A percentile compares a stretch with the other conserved stretches of the same genome.
Evolutionary conservation across 495 filamentous ascomycete species (phyloP).

Genomic region (Staphylotrichum tortipilum): DNA sequence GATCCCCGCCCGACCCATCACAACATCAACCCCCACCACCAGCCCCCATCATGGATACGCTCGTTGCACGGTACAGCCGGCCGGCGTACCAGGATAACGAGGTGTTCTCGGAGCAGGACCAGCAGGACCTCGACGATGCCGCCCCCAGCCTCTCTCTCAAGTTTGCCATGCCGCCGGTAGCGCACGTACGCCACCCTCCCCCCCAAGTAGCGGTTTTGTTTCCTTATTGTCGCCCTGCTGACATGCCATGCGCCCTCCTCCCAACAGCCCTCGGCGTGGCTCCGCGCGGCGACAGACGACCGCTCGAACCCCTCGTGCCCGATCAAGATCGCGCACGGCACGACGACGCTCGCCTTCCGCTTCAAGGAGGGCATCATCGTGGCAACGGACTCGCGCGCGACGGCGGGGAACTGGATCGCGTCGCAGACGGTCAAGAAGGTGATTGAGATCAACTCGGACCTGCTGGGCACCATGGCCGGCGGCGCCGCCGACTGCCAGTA

Average conservation of each 20-base stretch:
- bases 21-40: too few species aligned
- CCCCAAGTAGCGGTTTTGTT: background rate
- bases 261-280: conserved; percentile 74
- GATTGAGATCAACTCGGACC: conserved; percentile 82
- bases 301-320: conserved; percentile 90
- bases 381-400: conserved; percentile 91
- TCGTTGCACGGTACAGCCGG: conserved; percentile 82
- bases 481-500: conserved; percentile 99
- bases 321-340: conserved; percentile 98
- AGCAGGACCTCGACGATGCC: conserved; percentile 60
- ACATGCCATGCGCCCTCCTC: background rate
- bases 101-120: conserved; percentile 62
- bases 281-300: conserved; percentile 95
- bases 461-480: conserved; percentile 96
- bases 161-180: conserved; percentile 90
- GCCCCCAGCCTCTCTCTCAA: conserved; percentile 68
- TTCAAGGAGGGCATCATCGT: conserved; percentile 98
- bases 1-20: background rate
- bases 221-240: background rate
- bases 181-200: conserved; percentile 54
- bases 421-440: conserved; percentile 99
- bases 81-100: conserved; percentile 59
- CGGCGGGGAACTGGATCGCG: conserved; percentile 97
- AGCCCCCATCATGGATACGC: conserved; percentile 65
- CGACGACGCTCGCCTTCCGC: conserved; percentile 94